Conservation (phyloP, 495 filamentous ascomycete species). For the Neurospora tetraspora region DNA sequence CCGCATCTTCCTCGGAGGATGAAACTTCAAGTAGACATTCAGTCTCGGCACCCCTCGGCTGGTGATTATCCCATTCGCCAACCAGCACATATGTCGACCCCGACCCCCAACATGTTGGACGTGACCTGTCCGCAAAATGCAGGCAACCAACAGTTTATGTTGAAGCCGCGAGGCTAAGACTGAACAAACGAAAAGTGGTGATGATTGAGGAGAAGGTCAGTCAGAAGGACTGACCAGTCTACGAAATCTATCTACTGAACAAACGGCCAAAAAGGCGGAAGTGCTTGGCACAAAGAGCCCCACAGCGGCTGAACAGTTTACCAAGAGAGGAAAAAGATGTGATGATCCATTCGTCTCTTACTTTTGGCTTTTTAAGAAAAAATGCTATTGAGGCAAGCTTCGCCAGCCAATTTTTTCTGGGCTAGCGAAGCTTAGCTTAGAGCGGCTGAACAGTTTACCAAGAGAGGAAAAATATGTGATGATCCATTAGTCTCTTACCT, state of each 20-base stretch:
- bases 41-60: not conserved
- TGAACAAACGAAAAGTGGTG: no score
- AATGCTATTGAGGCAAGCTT: no score
- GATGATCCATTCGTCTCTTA: not conserved
- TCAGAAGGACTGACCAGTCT: not conserved
- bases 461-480: not conserved
- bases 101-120: not conserved
- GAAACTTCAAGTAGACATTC: slow-evolving; percentile 18
- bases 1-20: slow-evolving; percentile 17
- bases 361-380: no score
- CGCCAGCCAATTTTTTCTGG: no score
- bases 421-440: no score
- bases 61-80: not conserved
- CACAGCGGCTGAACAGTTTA: not conserved
- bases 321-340: not conserved
- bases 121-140: not conserved
- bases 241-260: not conserved
- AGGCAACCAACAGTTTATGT: not conserved
- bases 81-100: not conserved
- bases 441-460: not conserved
- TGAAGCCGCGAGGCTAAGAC: no score
- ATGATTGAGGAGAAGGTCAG: not conserved
- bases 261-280: no score
- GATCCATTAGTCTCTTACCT: not conserved
- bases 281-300: no score